Evolutionary conservation across 2,329 filamentous ascomycete species (phyloP), one percentile per base, ranked within the genome.

Genomic region (Colletotrichum paranaense): DNA sequence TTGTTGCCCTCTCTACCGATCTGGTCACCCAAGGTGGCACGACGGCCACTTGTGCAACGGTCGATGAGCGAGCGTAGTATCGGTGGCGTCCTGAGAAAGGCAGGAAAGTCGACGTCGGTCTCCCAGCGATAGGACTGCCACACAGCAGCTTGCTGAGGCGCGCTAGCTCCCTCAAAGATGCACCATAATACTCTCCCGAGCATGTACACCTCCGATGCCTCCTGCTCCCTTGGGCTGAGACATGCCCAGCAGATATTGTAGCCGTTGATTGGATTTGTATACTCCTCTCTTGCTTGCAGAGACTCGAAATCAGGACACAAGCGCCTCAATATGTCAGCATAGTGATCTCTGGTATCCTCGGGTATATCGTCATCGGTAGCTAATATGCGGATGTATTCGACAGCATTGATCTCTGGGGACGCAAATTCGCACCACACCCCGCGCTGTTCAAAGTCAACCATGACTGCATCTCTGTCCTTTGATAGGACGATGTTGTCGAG

Each of bases 341-440:
- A 90, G 42, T 80, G 84, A 7, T 80, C 76, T 26, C 79, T 80
- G n/a, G 85, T 73, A 0, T 83, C 78, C 1, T 80, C 75, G 0
- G 86, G 81, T 5, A 88, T 83, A 12, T 83, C 80, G n/a, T 87
- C 85, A 66, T 88, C 86, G 42, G 82, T 82, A 35, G 88, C 88
- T 49, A 91, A 78, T 19, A 89, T 80, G n/a, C 87, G 86, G 19
- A 90, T 77, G 75, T 90, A 90, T 76, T 91, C 89, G 60, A 91
- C 81, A 32, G 87, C 86, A 77, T 90, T 90, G 74, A 91, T 86
- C 77, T 92, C 90, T 0, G 90, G 90, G 1, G 90, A 84, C 1
- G 87, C 87, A 78, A 91, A 91, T 78, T 90, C 88, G 79, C 87
- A 90, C 89, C 89, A 91, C 2, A 91, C 88, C 8, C 90, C 89